Evolutionary conservation across 1,284 basidiomycete species (phyloP).

Genomic region (Macrocystidia cucumis): DNA sequence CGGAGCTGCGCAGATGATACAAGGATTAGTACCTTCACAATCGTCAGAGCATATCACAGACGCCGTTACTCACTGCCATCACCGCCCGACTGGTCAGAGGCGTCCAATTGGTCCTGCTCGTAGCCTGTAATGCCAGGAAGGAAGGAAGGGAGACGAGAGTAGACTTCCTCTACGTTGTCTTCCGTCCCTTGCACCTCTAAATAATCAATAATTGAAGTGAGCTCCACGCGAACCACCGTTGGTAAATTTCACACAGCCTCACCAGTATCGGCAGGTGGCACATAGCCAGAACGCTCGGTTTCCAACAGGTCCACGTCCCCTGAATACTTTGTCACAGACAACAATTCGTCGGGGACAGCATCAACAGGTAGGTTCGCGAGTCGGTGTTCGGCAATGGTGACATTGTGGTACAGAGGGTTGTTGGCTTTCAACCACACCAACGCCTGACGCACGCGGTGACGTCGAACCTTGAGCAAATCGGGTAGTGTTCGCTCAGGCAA

Average conservation of each 20-base stretch:
- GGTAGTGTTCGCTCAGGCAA: conserved; percentile 18
- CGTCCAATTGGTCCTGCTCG: no score
- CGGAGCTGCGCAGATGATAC: no score
- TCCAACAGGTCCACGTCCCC: conserved; percentile 13
- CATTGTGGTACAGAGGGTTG: conserved; percentile 22
- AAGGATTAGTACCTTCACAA: no score
- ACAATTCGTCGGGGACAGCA: conserved; percentile 23
- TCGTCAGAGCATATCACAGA: no score
- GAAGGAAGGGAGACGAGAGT: no score
- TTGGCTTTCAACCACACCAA: conserved; percentile 24
- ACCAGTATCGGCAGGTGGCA: conserved; percentile 14
- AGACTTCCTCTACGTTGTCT: no score
- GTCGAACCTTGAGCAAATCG: conserved; percentile 17
- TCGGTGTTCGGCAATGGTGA: conserved; percentile 15
- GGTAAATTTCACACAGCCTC: conserved; percentile 4
- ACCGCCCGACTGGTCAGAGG: no score
- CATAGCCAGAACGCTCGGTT: conserved; percentile 21
- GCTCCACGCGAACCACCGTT: neutral
- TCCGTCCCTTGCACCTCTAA: no score
- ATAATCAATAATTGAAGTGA: neutral
- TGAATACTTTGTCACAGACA: conserved; percentile 12
- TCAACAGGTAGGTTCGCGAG: conserved; percentile 22
- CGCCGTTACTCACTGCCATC: no score
- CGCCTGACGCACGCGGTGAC: conserved; percentile 14
- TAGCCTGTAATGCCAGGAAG: no score